These are phyloP conservation scores for Casuarina cunninghamiana DNA, from an alignment of 306 rosid genomes.

Conservation along the genomic window DNA sequence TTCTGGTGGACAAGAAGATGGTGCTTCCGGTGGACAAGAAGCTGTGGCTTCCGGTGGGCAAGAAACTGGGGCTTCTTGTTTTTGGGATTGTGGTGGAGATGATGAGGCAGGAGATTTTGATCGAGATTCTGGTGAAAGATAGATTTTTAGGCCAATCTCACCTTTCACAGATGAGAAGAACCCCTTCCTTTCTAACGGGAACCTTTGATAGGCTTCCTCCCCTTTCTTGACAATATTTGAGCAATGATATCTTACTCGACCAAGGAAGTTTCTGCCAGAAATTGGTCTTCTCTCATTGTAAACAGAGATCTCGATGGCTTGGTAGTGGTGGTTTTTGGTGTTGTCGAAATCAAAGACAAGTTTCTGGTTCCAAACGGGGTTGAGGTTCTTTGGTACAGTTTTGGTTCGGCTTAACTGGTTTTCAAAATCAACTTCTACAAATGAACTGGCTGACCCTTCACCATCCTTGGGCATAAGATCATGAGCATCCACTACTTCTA, in stretches of 20 bases:
- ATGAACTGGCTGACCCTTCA: conserved; percentile 63
- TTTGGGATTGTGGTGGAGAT: conserved; percentile 16
- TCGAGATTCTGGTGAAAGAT: conserved; percentile 41
- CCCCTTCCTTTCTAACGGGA: conserved; percentile 57
- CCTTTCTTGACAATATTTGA: conserved; percentile 62
- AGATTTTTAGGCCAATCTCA: conserved; percentile 71
- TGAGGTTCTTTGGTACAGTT: conserved; percentile 62
- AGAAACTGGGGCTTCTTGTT: conserved; percentile 28
- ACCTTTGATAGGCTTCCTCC: conserved; percentile 60
- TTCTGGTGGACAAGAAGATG: conserved; percentile 4
- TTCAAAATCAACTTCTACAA: conserved; percentile 63
- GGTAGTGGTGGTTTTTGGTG: conserved; percentile 44
- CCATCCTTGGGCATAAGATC: conserved; percentile 72
- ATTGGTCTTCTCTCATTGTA: conserved; percentile 49
- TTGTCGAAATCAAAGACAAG: conserved; percentile 44
- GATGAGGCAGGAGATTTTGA: conserved; percentile 24
- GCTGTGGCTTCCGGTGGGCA: conserved; percentile 11
- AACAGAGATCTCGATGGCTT: conserved; percentile 47
- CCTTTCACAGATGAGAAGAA: conserved; percentile 67
- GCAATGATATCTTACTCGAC: conserved; percentile 67
- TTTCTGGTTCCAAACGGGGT: conserved; percentile 61
- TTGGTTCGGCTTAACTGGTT: conserved; percentile 56
- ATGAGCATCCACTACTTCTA: conserved; percentile 63
- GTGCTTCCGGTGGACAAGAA: no score
- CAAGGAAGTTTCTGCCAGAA: conserved; percentile 49